These are phyloP conservation scores for Sphagnum contortum DNA, from an alignment of 225 moss, liverwort and hornwort species.

Conservation along the genomic window DNA sequence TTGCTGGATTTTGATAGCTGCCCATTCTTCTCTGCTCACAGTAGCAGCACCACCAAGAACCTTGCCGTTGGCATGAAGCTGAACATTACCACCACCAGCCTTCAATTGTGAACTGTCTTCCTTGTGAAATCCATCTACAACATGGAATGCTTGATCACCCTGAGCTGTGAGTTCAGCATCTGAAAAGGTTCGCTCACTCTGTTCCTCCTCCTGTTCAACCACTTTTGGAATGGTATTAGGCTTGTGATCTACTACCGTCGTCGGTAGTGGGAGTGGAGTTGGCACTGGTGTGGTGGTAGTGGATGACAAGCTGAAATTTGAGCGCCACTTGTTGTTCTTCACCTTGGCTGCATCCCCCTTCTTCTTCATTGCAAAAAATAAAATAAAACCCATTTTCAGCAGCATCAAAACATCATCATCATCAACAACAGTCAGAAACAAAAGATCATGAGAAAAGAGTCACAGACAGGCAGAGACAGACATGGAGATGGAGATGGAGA, in stretches of 20 bases:
- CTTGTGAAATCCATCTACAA: constrained; percentile 16
- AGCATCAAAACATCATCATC: no score
- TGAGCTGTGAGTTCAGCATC: constrained; percentile 7
- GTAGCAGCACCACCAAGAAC: constrained; percentile 25
- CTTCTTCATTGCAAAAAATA: no score
- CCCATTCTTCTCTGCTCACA: constrained; percentile 34
- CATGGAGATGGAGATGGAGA: constrained; percentile 1
- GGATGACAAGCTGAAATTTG: constrained; percentile 23
- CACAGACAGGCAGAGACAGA: no score
- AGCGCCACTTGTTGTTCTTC: constrained; percentile 11
- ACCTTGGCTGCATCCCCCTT: constrained; percentile 12
- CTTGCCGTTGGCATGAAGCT: background rate
- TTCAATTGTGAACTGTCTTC: constrained; percentile 9
- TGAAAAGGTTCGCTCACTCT: constrained; percentile 25
- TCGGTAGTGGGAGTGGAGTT: constrained; percentile 42
- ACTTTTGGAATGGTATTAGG: background rate
- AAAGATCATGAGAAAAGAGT: no score
- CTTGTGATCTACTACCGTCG: constrained; percentile 28
- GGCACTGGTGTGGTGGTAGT: constrained; percentile 34
- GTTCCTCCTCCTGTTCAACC: constrained; percentile 22
- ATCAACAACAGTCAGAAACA: no score
- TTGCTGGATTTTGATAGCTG: constrained; percentile 51
- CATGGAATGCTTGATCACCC: constrained; percentile 16
- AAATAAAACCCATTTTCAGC: no score
- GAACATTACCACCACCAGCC: background rate